phyloP scores from a whole-genome alignment of 2,329 filamentous ascomycete genomes.

The Helicocarpus griseus region DNA sequence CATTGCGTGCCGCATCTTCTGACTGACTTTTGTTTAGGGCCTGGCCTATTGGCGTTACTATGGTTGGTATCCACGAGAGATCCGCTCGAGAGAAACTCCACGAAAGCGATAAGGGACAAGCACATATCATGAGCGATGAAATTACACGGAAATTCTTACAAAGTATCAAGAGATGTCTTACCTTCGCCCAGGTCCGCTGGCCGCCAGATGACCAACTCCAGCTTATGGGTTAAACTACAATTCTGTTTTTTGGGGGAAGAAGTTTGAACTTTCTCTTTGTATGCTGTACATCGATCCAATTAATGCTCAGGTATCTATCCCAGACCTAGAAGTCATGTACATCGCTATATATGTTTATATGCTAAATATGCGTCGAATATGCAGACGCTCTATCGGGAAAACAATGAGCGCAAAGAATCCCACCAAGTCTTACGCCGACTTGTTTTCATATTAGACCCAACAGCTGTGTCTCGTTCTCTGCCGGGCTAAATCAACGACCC shows the following conservation, averaged over 20 bases:
- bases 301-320: not conserved
- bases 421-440: constrained; percentile 6
- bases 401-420: constrained; percentile 7
- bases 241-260: too few relatives aligned
- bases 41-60: constrained; percentile 98
- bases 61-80: constrained; percentile 98
- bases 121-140: constrained; percentile 96
- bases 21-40: constrained; percentile 41
- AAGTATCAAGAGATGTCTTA: constrained; percentile 93
- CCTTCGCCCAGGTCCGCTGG: constrained; percentile 95
- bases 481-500: not conserved
- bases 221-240: constrained; percentile 88
- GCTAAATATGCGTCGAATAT: not conserved
- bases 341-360: not conserved
- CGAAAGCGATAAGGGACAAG: constrained; percentile 62
- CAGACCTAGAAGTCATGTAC: not conserved
- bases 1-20: not conserved
- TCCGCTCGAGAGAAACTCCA: constrained; percentile 92
- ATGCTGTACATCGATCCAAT: not conserved
- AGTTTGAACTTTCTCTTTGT: too few relatives aligned
- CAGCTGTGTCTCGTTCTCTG: not conserved
- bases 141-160: constrained; percentile 91
- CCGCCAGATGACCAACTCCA: constrained; percentile 85
- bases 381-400: not conserved
- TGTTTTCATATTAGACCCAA: not conserved